Base-by-base conservation (phyloP, 2,329 filamentous ascomycete species). In the Colletotrichum sp. region DNA sequence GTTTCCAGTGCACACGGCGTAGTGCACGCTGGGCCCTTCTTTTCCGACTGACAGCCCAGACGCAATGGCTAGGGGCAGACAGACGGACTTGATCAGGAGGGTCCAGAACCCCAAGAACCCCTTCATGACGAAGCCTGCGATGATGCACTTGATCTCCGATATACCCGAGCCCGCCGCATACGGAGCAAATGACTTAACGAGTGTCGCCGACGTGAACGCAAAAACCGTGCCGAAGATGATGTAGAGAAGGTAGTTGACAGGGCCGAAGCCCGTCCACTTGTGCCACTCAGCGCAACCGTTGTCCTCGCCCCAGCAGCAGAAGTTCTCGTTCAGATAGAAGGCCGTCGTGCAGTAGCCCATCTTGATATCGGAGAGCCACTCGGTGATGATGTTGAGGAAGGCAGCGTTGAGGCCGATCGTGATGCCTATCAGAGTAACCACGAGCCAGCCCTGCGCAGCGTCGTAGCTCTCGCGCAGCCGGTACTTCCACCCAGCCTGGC, bases 121-220 rank as follows among this genome's bases (percentile, higher is more conserved):
- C 85, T 99, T 98, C 97, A 99, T 99, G 66, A 99, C 95, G 83
- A 99, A 99, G 5, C 97, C 97, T 6, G 96, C 97, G 82, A 99
- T 98, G 82, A 99, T 99, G 85, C 96, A 98, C 86, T 99, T 99
- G 89, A 99, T 99, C 87, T 99, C 97, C 15, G 96, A 98, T 75
- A 99, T 99, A 55, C 97, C 97, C 15, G 95, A 98, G 18, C 97
- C 97, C 39, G 97, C 97, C 13, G 97, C 97, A 83, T 99, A 99
- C 0, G 97, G 97, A 6, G 97, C 96, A 85, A 97, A 99, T 2
- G 92, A 93, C 83, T 95, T 97, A 82, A 99, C 97, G 55, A 99
- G 89, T 49, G 91, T 93, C 1, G 96, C 96, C 4, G 96, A 93
- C 5, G 93, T 93, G 70, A 94, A 94, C 21, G 96, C 95, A 83